These are phyloP conservation scores for Gossypium rotundifolium DNA, from an alignment of 345 rosid genomes.

Conservation along the genomic window DNA sequence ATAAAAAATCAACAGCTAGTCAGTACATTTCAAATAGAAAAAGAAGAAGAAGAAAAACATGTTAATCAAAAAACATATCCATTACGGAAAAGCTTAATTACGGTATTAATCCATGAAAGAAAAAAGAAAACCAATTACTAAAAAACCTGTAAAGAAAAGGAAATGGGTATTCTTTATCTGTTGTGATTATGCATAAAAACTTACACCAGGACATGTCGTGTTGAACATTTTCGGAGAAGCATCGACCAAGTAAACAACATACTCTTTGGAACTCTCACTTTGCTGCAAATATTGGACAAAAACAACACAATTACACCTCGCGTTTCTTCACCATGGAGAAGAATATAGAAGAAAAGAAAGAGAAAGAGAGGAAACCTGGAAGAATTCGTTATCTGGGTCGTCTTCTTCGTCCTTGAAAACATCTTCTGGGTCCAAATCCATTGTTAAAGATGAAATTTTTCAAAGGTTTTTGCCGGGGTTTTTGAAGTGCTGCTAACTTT, in stretches of 20 bases:
- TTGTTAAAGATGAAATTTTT: slow-evolving; percentile 6
- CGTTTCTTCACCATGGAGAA: neutral
- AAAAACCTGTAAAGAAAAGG: neutral
- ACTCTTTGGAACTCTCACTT: slow-evolving; percentile 61
- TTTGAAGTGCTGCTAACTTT: neutral
- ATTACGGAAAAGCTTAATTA: neutral
- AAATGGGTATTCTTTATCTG: neutral
- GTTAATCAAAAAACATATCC: neutral
- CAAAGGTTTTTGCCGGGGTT: neutral
- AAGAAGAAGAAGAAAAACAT: slow-evolving; percentile 5
- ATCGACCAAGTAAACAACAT: slow-evolving; percentile 68
- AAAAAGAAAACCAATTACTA: neutral
- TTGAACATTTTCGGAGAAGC: slow-evolving; percentile 87
- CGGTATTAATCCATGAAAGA: neutral
- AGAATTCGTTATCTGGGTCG: slow-evolving; percentile 51
- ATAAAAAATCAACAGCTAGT: slow-evolving; percentile 7
- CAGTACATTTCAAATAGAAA: neutral
- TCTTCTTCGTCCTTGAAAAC: slow-evolving; percentile 89
- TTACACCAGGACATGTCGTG: slow-evolving; percentile 46
- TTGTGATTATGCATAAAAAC: slow-evolving; percentile 9
- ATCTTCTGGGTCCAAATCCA: slow-evolving; percentile 86
- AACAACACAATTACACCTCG: neutral
- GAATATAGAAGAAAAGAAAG: neutral
- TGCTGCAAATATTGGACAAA: slow-evolving; percentile 31
- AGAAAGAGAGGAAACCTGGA: slow-evolving; percentile 33